A percentile compares a stretch with the other conserved stretches of the same genome.
Evolutionary conservation across 306 rosid species (phyloP).

Genomic region (Dryas octopetala): DNA sequence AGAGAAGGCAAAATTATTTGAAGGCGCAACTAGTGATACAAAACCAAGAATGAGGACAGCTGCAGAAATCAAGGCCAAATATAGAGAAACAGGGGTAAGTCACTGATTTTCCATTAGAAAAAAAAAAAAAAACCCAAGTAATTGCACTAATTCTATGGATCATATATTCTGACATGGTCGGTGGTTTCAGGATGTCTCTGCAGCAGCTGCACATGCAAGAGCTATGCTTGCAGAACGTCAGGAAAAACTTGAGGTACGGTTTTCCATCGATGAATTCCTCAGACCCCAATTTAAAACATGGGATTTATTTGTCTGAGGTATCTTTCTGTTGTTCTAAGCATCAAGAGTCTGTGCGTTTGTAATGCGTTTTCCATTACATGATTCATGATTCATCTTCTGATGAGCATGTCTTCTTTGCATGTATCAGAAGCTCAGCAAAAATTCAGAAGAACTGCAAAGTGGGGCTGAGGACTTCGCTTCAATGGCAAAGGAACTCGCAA

Average conservation of each 20-base stretch:
- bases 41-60: conserved; percentile 67
- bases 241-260: conserved; percentile 73
- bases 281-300: background rate
- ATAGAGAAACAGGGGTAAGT: conserved; percentile 55
- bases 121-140: background rate
- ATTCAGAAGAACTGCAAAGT: conserved; percentile 61
- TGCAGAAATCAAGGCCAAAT: conserved; percentile 87
- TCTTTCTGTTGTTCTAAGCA: background rate
- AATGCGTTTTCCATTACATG: conserved; percentile 5
- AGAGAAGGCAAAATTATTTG: conserved; percentile 60
- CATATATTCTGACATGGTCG: conserved; percentile 25
- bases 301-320: background rate
- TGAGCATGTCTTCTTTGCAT: conserved; percentile 21
- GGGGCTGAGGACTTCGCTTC: conserved; percentile 86
- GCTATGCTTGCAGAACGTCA: conserved; percentile 71
- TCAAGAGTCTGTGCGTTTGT: background rate
- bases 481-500: conserved; percentile 72
- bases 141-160: conserved; percentile 19
- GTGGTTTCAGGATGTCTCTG: conserved; percentile 63
- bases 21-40: conserved; percentile 41
- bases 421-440: conserved; percentile 55
- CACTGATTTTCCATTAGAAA: background rate
- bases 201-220: conserved; percentile 75
- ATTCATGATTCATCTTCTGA: background rate
- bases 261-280: background rate